Base-by-base conservation (phyloP, 768 basidiomycete genomes). In the Tremella fuciformis region DNA sequence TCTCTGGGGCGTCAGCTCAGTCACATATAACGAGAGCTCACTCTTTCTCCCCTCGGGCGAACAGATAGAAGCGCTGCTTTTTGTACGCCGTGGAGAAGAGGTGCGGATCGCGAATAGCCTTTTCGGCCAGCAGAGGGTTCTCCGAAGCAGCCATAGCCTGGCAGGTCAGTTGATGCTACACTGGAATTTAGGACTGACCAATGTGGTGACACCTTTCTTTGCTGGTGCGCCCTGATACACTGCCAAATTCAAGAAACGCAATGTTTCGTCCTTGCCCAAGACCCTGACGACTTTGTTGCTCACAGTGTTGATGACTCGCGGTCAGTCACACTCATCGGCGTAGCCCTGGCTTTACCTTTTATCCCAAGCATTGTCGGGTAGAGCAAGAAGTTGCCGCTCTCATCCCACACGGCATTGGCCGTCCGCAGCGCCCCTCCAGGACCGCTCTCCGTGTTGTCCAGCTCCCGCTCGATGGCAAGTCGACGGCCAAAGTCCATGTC, bases 401-500 rank as follows among this genome's bases (percentile, higher is more conserved):
- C 96, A 71, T 99, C 96, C 93, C 93, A 99, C n/a, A 91, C 83
- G 0, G 86, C 89, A 72, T 89, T 93, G 24, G 85, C 88, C 82
- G 88, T 91, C 56, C 77, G 66, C 49, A 77, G 53, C 51, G 67
- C 57, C 1, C 78, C 61, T 61, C 79, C 66, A 67, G 85, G 83
- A 21, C 86, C 88, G 53, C 85, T 64, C 40, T 73, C 71, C 58
- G 64, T 70, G 54, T 67, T 66, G 78, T 97, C 92, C 42, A 99
- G 78, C 70, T 98, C 96, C 61, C 89, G 82, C 76, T 99, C 96
- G 26, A 86, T 81, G 2, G 94, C 94, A 62, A 98, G 80, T n/a
- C 94, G 83, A 57, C 94, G 82, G n/a, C 94, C 92, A 70, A 99
- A 97, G 76, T 99, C 96, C 96, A 99, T 99, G 78, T 97, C 92